Evolutionary conservation across 257 asterid species (phyloP).

Genomic region (Cruciata laevipes): DNA sequence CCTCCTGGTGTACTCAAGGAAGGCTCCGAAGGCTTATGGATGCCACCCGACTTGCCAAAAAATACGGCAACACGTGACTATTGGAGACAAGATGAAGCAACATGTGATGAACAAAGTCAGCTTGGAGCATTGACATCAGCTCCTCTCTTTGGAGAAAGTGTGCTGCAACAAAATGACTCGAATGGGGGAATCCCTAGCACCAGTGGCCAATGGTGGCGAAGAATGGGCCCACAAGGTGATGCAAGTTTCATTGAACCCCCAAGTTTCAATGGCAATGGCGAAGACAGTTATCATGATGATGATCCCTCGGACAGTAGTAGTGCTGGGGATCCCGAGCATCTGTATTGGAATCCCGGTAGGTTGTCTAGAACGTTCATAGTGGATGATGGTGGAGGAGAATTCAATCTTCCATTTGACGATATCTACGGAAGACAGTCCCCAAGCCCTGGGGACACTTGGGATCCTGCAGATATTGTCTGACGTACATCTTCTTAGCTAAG

Average conservation of each 20-base stretch:
- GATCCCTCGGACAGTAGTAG: constrained; percentile 41
- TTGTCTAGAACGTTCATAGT: constrained; percentile 54
- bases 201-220: constrained; percentile 71
- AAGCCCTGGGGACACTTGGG: constrained; percentile 20
- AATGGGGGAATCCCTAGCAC: constrained; percentile 18
- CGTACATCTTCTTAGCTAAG: not conserved
- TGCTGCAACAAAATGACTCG: constrained; percentile 41
- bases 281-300: constrained; percentile 8
- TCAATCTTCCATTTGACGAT: constrained; percentile 74
- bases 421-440: constrained; percentile 41
- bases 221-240: constrained; percentile 28
- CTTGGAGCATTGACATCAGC: constrained; percentile 70
- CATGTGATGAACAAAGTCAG: constrained; percentile 30
- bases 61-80: constrained; percentile 21
- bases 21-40: constrained; percentile 33
- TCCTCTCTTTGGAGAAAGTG: constrained; percentile 64
- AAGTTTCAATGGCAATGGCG: constrained; percentile 26
- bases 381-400: constrained; percentile 58
- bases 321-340: constrained; percentile 33
- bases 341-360: constrained; percentile 42
- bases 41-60: constrained; percentile 26
- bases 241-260: constrained; percentile 90
- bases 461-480: constrained; percentile 45
- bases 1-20: constrained; percentile 26
- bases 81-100: constrained; percentile 38